Conservation (phyloP, 2,329 filamentous ascomycete genomes). For the Fusarium stilboides region DNA sequence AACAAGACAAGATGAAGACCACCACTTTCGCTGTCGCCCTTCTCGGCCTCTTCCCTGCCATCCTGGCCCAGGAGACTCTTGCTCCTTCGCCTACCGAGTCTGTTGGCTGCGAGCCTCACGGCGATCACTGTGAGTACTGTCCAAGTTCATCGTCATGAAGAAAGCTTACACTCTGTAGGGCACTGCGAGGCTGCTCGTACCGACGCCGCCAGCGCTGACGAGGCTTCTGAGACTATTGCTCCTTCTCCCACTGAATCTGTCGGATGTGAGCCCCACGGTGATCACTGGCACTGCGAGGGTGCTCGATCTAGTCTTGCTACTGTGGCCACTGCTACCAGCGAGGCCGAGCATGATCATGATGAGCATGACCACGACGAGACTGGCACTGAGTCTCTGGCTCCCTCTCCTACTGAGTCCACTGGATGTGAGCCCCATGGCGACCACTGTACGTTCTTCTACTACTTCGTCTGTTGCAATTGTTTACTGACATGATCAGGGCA, state of each 20-base stretch:
- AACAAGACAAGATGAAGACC: slow-evolving; percentile 45
- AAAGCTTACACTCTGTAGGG: slow-evolving; percentile 13
- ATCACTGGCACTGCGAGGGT: slow-evolving; percentile 45
- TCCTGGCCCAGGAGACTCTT: slow-evolving; percentile 38
- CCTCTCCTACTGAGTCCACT: slow-evolving; percentile 44
- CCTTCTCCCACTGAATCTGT: slow-evolving; percentile 45
- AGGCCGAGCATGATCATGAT: slow-evolving; percentile 16
- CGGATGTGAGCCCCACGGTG: slow-evolving; percentile 45
- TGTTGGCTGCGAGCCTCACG: slow-evolving; percentile 44
- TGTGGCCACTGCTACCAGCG: slow-evolving; percentile 13
- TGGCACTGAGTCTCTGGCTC: slow-evolving; percentile 12
- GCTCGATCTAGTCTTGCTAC: slow-evolving; percentile 26
- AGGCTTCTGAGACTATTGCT: slow-evolving; percentile 3
- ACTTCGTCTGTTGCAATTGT: neutral
- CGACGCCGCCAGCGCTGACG: neutral
- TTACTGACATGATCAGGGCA: slow-evolving; percentile 25
- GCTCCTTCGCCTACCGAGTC: slow-evolving; percentile 49
- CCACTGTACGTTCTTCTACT: slow-evolving; percentile 22
- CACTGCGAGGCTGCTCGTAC: slow-evolving; percentile 38
- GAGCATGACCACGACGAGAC: slow-evolving; percentile 7
- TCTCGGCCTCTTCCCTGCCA: slow-evolving; percentile 42
- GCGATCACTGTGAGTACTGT: slow-evolving; percentile 39
- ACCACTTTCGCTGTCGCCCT: slow-evolving; percentile 43
- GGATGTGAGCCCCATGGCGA: slow-evolving; percentile 47
- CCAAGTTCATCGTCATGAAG: no score